Evolutionary conservation across 345 rosid genomes (phyloP).

Genomic region (Gossypium sturtianum): DNA sequence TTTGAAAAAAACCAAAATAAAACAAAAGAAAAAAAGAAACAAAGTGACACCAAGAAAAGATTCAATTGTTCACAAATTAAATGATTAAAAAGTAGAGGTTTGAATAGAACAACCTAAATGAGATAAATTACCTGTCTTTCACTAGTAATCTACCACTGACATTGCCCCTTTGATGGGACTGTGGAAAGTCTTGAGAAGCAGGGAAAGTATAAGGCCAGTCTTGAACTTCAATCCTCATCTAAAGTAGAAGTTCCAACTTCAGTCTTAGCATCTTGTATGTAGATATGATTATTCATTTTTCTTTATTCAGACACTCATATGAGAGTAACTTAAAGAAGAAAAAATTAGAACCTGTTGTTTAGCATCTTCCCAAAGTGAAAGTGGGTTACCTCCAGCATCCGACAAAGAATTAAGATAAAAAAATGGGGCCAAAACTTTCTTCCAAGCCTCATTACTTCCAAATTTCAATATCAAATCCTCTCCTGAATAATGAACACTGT

Average conservation of each 20-base stretch:
- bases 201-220: slow-evolving; percentile 86
- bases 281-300: not conserved
- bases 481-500: slow-evolving; percentile 84
- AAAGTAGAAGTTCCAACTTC: not conserved
- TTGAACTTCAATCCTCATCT: slow-evolving; percentile 58
- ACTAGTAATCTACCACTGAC: slow-evolving; percentile 57
- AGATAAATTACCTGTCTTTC: slow-evolving; percentile 40
- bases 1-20: not conserved
- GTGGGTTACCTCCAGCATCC: slow-evolving; percentile 37
- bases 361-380: slow-evolving; percentile 75
- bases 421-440: slow-evolving; percentile 89
- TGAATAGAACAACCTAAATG: not conserved
- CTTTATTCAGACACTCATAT: not conserved
- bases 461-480: slow-evolving; percentile 55
- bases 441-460: slow-evolving; percentile 59
- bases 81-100: not conserved
- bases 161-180: slow-evolving; percentile 46
- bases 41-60: not conserved
- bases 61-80: not conserved
- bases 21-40: not conserved
- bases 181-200: slow-evolving; percentile 54
- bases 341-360: slow-evolving; percentile 56
- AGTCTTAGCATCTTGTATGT: too few species aligned
- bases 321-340: not conserved
- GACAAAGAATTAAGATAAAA: slow-evolving; percentile 64